Evolutionary conservation across 2,329 filamentous ascomycete species (phyloP), one percentile per base, ranked within the genome.

Genomic region (Neophaeococcomyces mojaviensis): DNA sequence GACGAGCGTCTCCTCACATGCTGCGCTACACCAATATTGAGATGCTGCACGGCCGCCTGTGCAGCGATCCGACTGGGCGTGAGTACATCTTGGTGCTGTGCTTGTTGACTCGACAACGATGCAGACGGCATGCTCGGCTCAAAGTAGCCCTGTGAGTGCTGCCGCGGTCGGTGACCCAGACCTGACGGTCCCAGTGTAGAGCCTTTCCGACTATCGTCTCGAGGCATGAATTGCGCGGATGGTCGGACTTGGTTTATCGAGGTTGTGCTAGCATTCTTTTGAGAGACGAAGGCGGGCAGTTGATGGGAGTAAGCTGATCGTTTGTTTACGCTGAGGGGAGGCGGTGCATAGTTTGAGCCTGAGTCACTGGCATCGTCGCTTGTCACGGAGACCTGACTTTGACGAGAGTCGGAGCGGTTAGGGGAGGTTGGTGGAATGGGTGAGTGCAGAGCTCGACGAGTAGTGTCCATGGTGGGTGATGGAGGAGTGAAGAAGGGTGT

Each of bases 71-170:
- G 73, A 41, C 78, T 81, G 3, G 79, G 73, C 35, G 71, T 74
- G 40, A 82, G 68, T 28, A 66, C 66, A 48, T 56, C 57, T 52
- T 64, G 67, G 55, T 71, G 62, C 32, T 56, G 54, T 43, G 48
- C 53, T 48, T 68, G 62, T 33, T 60, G 55, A 24, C 24, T 28
- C 5, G 24, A 28, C 10, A 28, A 28, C 10, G 70, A 71, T 4
- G 72, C 68, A n/a, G 72, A 73, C 33, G 79, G 77, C 46, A 83
- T 64, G 26, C 74, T 76, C 13, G 80, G 79, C 60, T 84, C 80
- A 57, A 83, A 83, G 64, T 81, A 83, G 46, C 80, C 80, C 61
- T 83, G 79, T 2, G 78, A 81, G 58, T 81, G 77, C 53, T 72
- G 69, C 51, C 70, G 64, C 26, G 67, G 62, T 35, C 69, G 65